Conservation (phyloP, 202 grass and related monocot genomes). For the Schoenoplectus tabernaemontani region DNA sequence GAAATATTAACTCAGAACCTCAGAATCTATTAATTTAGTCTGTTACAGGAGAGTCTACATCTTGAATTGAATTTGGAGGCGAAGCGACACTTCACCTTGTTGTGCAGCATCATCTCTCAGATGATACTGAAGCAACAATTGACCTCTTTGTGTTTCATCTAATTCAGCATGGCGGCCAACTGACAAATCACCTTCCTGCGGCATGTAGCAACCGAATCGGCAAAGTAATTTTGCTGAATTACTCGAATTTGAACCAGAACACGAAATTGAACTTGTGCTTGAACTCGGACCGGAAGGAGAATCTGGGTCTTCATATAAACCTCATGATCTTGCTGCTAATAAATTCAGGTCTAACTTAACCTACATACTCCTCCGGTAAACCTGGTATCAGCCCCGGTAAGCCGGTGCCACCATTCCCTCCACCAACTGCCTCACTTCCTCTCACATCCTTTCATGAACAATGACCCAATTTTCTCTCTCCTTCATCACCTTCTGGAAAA, state of each 20-base stretch:
- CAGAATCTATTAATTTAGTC: background rate
- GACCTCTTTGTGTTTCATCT: background rate
- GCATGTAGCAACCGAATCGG: background rate
- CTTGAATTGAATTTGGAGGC: background rate
- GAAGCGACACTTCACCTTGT: constrained; percentile 7
- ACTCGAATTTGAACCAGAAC: background rate
- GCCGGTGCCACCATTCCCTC: constrained; percentile 37
- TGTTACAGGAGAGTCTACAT: background rate
- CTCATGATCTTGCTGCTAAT: constrained; percentile 29
- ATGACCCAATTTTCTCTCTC: constrained; percentile 38
- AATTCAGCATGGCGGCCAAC: background rate
- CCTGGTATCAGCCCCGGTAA: constrained; percentile 47
- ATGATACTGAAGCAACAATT: constrained; percentile 1
- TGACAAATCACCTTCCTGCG: background rate
- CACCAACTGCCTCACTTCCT: constrained; percentile 26
- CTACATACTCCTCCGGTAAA: constrained; percentile 2
- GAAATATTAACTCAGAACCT: background rate
- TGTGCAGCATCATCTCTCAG: background rate
- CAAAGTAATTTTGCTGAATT: constrained; percentile 7
- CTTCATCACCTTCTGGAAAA: constrained; percentile 20
- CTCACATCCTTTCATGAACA: constrained; percentile 29
- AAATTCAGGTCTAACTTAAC: constrained; percentile 47
- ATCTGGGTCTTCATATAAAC: constrained; percentile 25
- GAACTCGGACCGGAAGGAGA: constrained; percentile 12
- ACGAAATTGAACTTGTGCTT: background rate